Conservation (phyloP, 2,329 filamentous ascomycete genomes). For the Chrysosporium keratinophilum region DNA sequence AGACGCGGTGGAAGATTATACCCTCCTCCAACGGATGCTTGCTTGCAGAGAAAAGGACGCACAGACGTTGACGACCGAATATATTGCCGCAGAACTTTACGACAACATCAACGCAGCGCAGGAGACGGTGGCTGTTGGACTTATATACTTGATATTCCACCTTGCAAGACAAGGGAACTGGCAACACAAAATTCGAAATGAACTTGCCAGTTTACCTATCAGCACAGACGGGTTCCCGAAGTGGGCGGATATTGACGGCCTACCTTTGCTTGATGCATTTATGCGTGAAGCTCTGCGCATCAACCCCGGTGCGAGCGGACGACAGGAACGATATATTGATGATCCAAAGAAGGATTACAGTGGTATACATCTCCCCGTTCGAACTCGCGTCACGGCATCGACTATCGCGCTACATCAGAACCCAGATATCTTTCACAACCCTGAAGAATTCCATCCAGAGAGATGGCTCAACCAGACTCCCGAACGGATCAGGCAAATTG, state of each 20-base stretch:
- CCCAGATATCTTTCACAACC: slow-evolving; percentile 25
- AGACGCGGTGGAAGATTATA: slow-evolving; percentile 1
- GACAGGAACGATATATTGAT: slow-evolving; percentile 5
- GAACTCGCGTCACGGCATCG: slow-evolving; percentile 9
- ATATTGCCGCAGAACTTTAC: slow-evolving; percentile 2
- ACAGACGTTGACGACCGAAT: neutral
- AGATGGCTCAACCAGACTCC: slow-evolving; percentile 29
- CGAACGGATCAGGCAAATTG: slow-evolving; percentile 20
- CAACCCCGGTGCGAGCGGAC: neutral
- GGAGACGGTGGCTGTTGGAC: slow-evolving; percentile 1
- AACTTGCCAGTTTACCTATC: neutral
- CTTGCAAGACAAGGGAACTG: slow-evolving; percentile 2
- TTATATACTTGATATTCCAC: slow-evolving; percentile 6
- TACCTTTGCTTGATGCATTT: slow-evolving; percentile 1
- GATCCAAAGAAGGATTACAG: slow-evolving; percentile 2
- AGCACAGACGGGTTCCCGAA: neutral
- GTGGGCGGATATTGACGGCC: slow-evolving; percentile 1
- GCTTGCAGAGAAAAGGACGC: neutral
- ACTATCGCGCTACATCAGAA: slow-evolving; percentile 5
- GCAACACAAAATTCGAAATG: neutral
- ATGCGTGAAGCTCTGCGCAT: slow-evolving; percentile 3
- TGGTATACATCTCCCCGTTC: neutral
- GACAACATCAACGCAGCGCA: slow-evolving; percentile 7
- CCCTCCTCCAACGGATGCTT: slow-evolving; percentile 4
- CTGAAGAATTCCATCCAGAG: slow-evolving; percentile 32